A percentile compares a stretch with the other conserved stretches of the same genome.
Evolutionary conservation across 371 early-diverging fungal species (phyloP).

Genomic region (Lichtheimia ornata): DNA sequence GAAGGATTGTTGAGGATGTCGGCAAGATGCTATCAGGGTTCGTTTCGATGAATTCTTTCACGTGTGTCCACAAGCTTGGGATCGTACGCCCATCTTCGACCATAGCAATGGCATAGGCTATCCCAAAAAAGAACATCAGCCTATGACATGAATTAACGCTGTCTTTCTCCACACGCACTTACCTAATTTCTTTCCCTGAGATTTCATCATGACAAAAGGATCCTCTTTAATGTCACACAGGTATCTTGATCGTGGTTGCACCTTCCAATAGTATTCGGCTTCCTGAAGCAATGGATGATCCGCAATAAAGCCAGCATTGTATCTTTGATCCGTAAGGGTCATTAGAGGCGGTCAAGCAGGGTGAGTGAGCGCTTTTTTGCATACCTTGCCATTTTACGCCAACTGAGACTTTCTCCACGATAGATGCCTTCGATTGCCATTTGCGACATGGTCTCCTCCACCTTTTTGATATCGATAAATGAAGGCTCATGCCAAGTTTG

Average conservation of each 20-base stretch:
- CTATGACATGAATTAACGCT: too few relatives aligned
- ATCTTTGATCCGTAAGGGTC: slow-evolving; percentile 34
- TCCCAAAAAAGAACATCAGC: too few relatives aligned
- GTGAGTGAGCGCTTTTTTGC: background rate
- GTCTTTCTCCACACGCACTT: slow-evolving; percentile 6
- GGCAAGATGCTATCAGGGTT: slow-evolving; percentile 30
- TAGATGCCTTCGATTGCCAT: slow-evolving; percentile 9
- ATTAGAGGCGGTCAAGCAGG: background rate
- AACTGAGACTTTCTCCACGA: slow-evolving; percentile 25
- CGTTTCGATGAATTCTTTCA: slow-evolving; percentile 48
- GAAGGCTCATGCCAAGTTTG: slow-evolving; percentile 37
- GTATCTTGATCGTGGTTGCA: slow-evolving; percentile 38
- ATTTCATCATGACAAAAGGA: slow-evolving; percentile 38
- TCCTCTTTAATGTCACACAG: slow-evolving; percentile 34
- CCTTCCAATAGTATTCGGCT: slow-evolving; percentile 45
- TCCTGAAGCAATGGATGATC: slow-evolving; percentile 48
- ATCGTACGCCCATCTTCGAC: slow-evolving; percentile 80
- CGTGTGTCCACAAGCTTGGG: slow-evolving; percentile 67
- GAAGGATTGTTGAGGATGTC: slow-evolving; percentile 20
- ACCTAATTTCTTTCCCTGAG: slow-evolving; percentile 60
- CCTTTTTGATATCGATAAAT: slow-evolving; percentile 32
- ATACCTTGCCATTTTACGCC: slow-evolving; percentile 35
- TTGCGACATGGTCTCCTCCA: slow-evolving; percentile 19
- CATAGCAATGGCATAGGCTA: slow-evolving; percentile 68
- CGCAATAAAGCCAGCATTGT: slow-evolving; percentile 84